Base-by-base conservation (phyloP, 306 rosid species). In the Parietaria judaica region DNA sequence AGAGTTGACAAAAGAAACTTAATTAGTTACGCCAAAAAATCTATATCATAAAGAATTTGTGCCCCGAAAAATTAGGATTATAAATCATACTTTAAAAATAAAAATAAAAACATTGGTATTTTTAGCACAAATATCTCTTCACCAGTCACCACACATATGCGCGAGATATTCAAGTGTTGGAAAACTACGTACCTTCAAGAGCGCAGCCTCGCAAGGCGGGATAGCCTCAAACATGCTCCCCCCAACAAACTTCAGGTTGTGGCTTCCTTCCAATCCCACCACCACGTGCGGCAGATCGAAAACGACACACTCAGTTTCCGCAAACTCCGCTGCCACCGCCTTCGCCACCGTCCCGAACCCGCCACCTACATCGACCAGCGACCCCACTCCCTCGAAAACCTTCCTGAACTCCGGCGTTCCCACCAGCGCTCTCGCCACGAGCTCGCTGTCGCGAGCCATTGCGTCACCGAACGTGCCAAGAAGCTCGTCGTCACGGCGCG, bases 401-500 rank as follows among this genome's bases (percentile, higher is more conserved):
- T 8, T 11, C 12, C 31, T 23, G 31, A 23, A 23, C 31, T 23
- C 31, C 31, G 31, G 31, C 31, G 1, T 23, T 2, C 31, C 69
- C 57, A 55, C 15, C 31, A 78, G 48, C 16, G 31, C 31, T 23
- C 31, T 76, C 0, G 58, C 63, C 47, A 74, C 70, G 58, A 84
- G 44, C 36, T 57, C 54, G 3, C 86, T 48, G 62, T 84, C 80
- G 54, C 80, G 66, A 0, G 79, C 78, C 87, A 84, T 84, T 10
- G 74, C 80, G 12, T 77, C 83, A 23, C 31, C 31, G 31, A 23
- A 23, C 1, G 2, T 23, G 31, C 31, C 31, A 23, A 23, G 31
- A 23, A 23, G 31, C 31, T 23, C 2, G 31, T 23, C 2, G 31
- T 23, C 31, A 23, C 1, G 1, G 31, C 31, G 31, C 2, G 31